Conservation (phyloP, 805 yeast species). For the Yamadazyma paraphyllophila region DNA sequence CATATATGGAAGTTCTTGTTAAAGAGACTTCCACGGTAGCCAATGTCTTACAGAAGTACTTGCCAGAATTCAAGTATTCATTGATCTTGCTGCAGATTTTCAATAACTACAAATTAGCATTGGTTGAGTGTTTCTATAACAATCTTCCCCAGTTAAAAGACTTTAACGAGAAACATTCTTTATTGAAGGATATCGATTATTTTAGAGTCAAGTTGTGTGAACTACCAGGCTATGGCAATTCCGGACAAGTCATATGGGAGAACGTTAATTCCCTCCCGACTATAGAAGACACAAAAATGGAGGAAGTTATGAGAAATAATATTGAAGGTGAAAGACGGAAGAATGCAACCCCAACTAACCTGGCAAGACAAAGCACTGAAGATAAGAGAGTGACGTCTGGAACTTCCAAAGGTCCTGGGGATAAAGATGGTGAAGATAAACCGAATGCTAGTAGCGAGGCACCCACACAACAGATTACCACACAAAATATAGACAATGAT, state of each 20-base stretch:
- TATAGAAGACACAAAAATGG: slow-evolving; percentile 49
- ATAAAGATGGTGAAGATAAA: too few relatives aligned
- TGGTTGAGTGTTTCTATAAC: slow-evolving; percentile 51
- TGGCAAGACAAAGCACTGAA: background rate
- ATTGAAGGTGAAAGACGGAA: slow-evolving; percentile 22
- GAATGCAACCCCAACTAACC: background rate
- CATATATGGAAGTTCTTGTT: slow-evolving; percentile 63
- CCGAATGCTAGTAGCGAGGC: too few relatives aligned
- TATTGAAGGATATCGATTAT: slow-evolving; percentile 60
- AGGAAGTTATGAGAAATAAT: slow-evolving; percentile 41
- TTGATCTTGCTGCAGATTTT: slow-evolving; percentile 49
- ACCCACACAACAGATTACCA: too few relatives aligned
- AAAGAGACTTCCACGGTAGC: slow-evolving; percentile 66
- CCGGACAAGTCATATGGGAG: slow-evolving; percentile 64
- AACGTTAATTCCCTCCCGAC: slow-evolving; percentile 52
- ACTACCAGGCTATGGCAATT: slow-evolving; percentile 57
- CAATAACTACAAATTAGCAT: slow-evolving; percentile 54
- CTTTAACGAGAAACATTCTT: slow-evolving; percentile 50
- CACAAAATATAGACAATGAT: too few relatives aligned
- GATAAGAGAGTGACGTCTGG: background rate
- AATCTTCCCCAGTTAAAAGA: slow-evolving; percentile 47
- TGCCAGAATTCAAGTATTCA: slow-evolving; percentile 50
- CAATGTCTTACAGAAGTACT: slow-evolving; percentile 55
- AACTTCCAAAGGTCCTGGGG: too few relatives aligned
- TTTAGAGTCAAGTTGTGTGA: slow-evolving; percentile 61